Evolutionary conservation across 139 green algal species (phyloP).

Genomic region (Picochlorum sp.): DNA sequence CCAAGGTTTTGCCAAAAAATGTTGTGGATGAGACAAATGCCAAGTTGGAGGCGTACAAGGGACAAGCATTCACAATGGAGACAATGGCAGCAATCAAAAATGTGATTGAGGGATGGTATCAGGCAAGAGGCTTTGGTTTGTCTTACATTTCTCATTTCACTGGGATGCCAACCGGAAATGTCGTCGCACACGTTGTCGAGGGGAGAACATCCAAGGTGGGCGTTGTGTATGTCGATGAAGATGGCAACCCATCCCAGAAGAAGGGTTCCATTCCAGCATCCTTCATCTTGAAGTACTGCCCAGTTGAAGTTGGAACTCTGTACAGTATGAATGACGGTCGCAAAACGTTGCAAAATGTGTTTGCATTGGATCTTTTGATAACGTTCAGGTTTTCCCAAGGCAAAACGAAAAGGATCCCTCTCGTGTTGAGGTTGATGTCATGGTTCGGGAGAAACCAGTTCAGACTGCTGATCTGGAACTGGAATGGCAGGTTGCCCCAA

Average conservation of each 20-base stretch:
- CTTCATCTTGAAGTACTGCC: slow-evolving; percentile 52
- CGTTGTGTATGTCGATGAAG: slow-evolving; percentile 51
- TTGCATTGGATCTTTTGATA: slow-evolving; percentile 65
- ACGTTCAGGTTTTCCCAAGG: slow-evolving; percentile 60
- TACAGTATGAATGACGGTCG: slow-evolving; percentile 69
- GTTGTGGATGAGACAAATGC: slow-evolving; percentile 26
- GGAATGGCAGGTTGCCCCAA: slow-evolving; percentile 61
- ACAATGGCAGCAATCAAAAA: slow-evolving; percentile 46
- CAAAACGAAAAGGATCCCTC: slow-evolving; percentile 45
- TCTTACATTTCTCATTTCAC: slow-evolving; percentile 55
- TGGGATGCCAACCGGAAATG: slow-evolving; percentile 63
- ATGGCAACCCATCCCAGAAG: slow-evolving; percentile 37
- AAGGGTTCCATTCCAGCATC: slow-evolving; percentile 23
- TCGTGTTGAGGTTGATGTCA: slow-evolving; percentile 64
- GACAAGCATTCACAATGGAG: slow-evolving; percentile 30
- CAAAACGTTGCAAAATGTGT: slow-evolving; percentile 66
- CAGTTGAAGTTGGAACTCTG: slow-evolving; percentile 45
- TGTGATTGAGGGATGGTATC: slow-evolving; percentile 69
- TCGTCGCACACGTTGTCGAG: slow-evolving; percentile 57
- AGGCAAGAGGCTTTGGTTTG: slow-evolving; percentile 50
- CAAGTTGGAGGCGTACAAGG: slow-evolving; percentile 27
- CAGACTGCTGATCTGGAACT: slow-evolving; percentile 46
- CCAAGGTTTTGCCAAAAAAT: slow-evolving; percentile 31
- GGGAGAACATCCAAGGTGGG: slow-evolving; percentile 30
- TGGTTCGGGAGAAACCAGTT: slow-evolving; percentile 58